phyloP scores from a whole-genome alignment of 805 yeast species.

The Debaryomyces castellii region DNA sequence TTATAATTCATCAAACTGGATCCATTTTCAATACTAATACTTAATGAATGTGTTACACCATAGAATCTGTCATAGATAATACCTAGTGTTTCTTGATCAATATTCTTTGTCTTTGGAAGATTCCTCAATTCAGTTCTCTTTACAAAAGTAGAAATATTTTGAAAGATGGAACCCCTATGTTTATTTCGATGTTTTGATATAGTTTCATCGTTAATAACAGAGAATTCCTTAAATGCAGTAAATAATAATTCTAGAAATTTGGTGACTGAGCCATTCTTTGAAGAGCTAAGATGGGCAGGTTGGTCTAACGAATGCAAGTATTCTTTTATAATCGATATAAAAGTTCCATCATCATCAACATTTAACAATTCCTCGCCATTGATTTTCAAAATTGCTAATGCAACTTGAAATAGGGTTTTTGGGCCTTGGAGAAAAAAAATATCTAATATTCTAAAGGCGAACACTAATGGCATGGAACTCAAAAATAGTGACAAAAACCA shows the following conservation, averaged over 20 bases:
- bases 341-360: constrained; percentile 89
- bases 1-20: constrained; percentile 70
- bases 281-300: constrained; percentile 72
- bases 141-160: constrained; percentile 85
- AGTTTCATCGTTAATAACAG: constrained; percentile 71
- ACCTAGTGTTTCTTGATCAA: constrained; percentile 58
- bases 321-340: constrained; percentile 79
- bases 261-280: constrained; percentile 66
- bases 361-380: constrained; percentile 81
- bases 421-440: constrained; percentile 89
- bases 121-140: constrained; percentile 90
- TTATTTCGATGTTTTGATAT: constrained; percentile 67
- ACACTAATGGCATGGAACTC: constrained; percentile 91
- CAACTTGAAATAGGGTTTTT: constrained; percentile 85
- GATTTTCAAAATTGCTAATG: constrained; percentile 82
- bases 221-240: constrained; percentile 89
- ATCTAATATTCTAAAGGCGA: constrained; percentile 89
- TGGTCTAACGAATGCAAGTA: constrained; percentile 78
- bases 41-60: constrained; percentile 66
- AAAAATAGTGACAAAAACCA: constrained; percentile 93
- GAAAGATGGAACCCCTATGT: constrained; percentile 74
- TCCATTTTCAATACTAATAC: constrained; percentile 50
- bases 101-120: constrained; percentile 68
- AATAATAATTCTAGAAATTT: constrained; percentile 88
- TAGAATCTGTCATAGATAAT: constrained; percentile 84